Base-by-base conservation (phyloP, 352 stramenopile species). In the Plasmopara muralis region DNA sequence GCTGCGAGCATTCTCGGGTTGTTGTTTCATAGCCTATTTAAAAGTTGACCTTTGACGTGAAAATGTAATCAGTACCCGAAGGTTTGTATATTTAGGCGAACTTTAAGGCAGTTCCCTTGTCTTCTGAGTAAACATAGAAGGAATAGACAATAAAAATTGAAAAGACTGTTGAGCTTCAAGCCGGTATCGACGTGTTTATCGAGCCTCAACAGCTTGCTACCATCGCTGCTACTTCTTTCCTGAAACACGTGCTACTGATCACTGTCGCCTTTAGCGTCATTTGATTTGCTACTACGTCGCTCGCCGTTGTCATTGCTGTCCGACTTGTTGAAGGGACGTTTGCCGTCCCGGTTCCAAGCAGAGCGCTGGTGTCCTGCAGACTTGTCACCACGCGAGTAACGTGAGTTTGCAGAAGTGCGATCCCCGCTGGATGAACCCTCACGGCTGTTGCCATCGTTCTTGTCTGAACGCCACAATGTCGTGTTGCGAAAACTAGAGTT, bases 401-500 rank as follows among this genome's bases (percentile, higher is more conserved):
- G 77, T 25, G 68, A 70, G 38, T 59, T 62, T n/a, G 64, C 66
- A 12, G 56, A 68, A 43, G 64, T 38, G 33, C 68, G 52, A 10
- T 68, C 60, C 0, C 59, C 55, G 5, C 49, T 45, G 4, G 60
- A 50, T 28, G 51, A 44, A 12, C 46, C 14, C 8, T 42, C 64
- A 60, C 52, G 52, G 40, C 55, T 66, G 54, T 57, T 60, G 15
- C 50, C 62, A 37, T 64, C 60, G 29, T 71, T 75, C 43, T 83
- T 80, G 30, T 83, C 77, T 39, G 72, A 74, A 20, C 80, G 75
- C 77, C 74, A 94, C 35, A 84, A 60, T 20, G 80, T 94, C 63
- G 77, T 89, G 60, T 84, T 89, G 39, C 82, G 79, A 35, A 86
- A 86, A 45, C 73, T 84, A 28, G 71, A 87, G 62, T 85, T 90